phyloP scores from a whole-genome alignment of 129 eudicot species.

The Ambrosia trifida region DNA sequence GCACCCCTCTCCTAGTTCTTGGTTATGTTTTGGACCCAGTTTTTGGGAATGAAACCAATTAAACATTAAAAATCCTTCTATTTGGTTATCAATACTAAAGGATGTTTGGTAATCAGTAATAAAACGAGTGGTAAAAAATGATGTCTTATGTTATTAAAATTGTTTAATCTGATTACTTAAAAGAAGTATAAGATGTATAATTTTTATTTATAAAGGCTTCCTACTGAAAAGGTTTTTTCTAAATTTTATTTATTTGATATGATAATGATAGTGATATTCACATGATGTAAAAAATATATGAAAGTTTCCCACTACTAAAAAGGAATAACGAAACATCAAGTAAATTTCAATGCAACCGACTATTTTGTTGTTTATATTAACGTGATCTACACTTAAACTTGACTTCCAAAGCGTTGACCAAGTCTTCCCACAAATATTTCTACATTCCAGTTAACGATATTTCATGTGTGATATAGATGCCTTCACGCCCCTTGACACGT shows the following conservation, averaged over 20 bases:
- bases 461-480: too few relatives aligned
- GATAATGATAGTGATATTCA: not conserved
- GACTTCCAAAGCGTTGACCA: not conserved
- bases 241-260: too few relatives aligned
- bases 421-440: not conserved
- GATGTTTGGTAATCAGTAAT: not conserved
- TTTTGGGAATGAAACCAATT: not conserved
- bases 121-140: too few relatives aligned
- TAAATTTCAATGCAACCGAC: not conserved
- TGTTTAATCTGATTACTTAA: not conserved
- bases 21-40: not conserved
- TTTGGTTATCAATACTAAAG: not conserved
- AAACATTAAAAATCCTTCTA: not conserved
- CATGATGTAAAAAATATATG: not conserved
- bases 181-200: too few relatives aligned
- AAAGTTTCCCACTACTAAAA: not conserved
- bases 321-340: not conserved
- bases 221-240: too few relatives aligned
- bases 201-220: too few relatives aligned
- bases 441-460: not conserved
- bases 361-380: not conserved
- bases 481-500: too few relatives aligned
- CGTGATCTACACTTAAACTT: slow-evolving; percentile 6
- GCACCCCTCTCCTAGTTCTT: too few relatives aligned
- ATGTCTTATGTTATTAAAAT: too few relatives aligned